Percentiles rank a stretch among this genome's conserved stretches.
These are phyloP conservation scores for Hyphodiscus hymeniophilus DNA, from an alignment of 495 filamentous ascomycete species.

Conservation along the genomic window DNA sequence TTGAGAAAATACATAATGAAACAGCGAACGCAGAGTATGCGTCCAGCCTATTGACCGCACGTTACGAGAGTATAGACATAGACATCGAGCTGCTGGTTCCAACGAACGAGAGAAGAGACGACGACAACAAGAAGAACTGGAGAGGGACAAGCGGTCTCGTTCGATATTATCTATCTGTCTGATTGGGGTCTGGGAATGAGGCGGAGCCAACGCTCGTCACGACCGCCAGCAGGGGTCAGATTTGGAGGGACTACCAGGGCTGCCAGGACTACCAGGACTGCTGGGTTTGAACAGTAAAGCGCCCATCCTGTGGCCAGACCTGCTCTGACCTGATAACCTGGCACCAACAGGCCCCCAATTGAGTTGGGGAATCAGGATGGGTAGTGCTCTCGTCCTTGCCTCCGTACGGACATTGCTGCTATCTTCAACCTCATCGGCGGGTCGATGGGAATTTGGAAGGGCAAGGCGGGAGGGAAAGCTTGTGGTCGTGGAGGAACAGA, in stretches of 20 bases:
- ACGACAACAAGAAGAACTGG: neutral
- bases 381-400: too few species aligned
- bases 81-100: neutral
- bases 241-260: neutral
- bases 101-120: slow-evolving; percentile 3
- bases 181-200: neutral
- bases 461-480: too few species aligned
- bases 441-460: too few species aligned
- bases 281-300: neutral
- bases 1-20: slow-evolving; percentile 9
- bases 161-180: neutral
- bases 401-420: too few species aligned
- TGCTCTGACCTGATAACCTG: too few species aligned
- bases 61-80: neutral
- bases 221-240: neutral
- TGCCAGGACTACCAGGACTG: neutral
- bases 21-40: neutral
- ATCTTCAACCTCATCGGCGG: too few species aligned
- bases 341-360: too few species aligned
- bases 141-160: neutral
- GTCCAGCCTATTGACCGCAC: slow-evolving; percentile 5
- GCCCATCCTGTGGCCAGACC: too few species aligned
- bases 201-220: neutral
- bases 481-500: too few species aligned
- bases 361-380: too few species aligned